phyloP scores from a whole-genome alignment of 208 protist species.

The Herpetomonas tarakana region DNA sequence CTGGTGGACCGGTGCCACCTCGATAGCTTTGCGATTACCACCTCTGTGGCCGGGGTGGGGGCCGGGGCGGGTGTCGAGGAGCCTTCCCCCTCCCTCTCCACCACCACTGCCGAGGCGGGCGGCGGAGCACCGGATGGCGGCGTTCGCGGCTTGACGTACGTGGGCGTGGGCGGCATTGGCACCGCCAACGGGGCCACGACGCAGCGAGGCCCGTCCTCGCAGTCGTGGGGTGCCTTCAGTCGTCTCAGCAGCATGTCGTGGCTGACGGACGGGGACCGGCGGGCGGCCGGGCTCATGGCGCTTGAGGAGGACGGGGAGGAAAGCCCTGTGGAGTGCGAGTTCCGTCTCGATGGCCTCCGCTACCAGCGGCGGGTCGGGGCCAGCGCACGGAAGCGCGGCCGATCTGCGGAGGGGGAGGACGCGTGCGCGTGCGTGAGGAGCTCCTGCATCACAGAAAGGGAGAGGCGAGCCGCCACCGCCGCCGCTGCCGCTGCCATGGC shows the following conservation, averaged over 20 bases:
- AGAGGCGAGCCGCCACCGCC: neutral
- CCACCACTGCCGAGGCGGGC: too few species aligned
- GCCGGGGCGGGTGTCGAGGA: neutral
- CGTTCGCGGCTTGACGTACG: constrained; percentile 22
- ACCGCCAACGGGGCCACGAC: constrained; percentile 7
- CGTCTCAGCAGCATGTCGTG: constrained; percentile 54
- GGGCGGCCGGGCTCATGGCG: constrained; percentile 18
- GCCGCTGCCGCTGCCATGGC: neutral
- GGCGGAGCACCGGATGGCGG: neutral
- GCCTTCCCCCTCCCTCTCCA: neutral
- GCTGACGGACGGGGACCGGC: constrained; percentile 37
- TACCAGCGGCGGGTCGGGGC: constrained; percentile 5
- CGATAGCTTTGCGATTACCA: neutral
- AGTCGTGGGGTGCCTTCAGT: constrained; percentile 45
- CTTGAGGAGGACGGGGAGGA: constrained; percentile 16
- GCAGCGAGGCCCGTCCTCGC: constrained; percentile 24
- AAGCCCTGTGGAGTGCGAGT: constrained; percentile 27
- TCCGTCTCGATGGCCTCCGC: constrained; percentile 15
- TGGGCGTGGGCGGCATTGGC: constrained; percentile 19
- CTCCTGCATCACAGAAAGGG: too few species aligned
- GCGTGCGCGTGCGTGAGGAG: too few species aligned
- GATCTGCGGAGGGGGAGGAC: too few species aligned
- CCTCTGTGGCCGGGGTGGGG: neutral
- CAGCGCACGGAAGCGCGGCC: neutral
- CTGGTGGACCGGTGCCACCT: neutral